A percentile compares a stretch with the other conserved stretches of the same genome.
Conservation (phyloP, 2,329 filamentous ascomycete species). For the Arthrobotrys entomopaga region DNA sequence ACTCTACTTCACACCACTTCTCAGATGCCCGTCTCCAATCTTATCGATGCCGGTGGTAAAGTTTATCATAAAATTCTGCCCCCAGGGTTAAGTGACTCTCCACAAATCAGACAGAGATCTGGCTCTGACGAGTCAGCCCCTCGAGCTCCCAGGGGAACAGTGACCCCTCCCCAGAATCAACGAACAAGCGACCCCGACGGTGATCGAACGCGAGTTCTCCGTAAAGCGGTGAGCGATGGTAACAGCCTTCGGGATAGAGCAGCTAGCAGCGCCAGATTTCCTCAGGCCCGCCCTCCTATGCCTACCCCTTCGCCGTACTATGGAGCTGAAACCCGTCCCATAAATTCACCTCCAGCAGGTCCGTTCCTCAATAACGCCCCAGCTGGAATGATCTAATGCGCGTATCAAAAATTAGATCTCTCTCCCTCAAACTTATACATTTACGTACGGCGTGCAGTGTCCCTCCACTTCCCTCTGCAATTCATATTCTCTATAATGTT, state of each 20-base stretch:
- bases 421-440: slow-evolving; percentile 21
- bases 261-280: slow-evolving; percentile 31
- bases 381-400: slow-evolving; percentile 48
- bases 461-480: background rate
- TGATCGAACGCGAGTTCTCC: slow-evolving; percentile 38
- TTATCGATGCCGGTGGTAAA: slow-evolving; percentile 49
- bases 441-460: slow-evolving; percentile 8
- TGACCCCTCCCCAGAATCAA: slow-evolving; percentile 20
- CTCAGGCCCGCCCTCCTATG: slow-evolving; percentile 26
- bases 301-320: slow-evolving; percentile 28
- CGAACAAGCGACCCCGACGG: slow-evolving; percentile 44
- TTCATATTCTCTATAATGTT: background rate
- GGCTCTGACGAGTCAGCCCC: slow-evolving; percentile 43
- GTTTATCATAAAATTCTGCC: slow-evolving; percentile 38
- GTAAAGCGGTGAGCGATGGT: slow-evolving; percentile 47
- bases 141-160: slow-evolving; percentile 16
- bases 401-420: slow-evolving; percentile 7
- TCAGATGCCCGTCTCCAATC: slow-evolving; percentile 51
- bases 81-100: slow-evolving; percentile 38
- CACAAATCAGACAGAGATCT: slow-evolving; percentile 43
- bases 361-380: slow-evolving; percentile 47
- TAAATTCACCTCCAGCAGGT: slow-evolving; percentile 30
- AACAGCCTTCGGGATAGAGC: slow-evolving; percentile 44
- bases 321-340: slow-evolving; percentile 33
- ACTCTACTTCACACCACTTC: slow-evolving; percentile 46